phyloP scores from a whole-genome alignment of 495 filamentous ascomycete genomes.

The Penicillium maclennaniae region DNA sequence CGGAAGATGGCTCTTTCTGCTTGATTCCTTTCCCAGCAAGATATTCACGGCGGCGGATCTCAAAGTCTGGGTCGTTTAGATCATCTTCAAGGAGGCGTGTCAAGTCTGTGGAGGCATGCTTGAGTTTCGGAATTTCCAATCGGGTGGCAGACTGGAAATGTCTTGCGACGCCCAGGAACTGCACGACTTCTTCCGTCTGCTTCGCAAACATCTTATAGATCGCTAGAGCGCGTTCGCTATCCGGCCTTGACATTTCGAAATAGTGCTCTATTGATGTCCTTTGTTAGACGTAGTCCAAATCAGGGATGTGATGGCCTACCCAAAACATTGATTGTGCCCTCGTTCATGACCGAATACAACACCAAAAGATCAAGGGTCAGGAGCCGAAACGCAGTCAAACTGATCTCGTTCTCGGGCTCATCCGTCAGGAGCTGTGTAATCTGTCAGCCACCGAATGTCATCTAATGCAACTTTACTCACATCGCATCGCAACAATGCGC shows the following conservation, averaged over 20 bases:
- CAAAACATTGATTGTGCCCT: constrained; percentile 95
- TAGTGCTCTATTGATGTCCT: constrained; percentile 68
- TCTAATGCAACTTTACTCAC: constrained; percentile 44
- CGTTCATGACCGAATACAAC: constrained; percentile 93
- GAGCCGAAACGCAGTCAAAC: constrained; percentile 89
- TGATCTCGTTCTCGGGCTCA: constrained; percentile 96
- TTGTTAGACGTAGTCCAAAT: constrained; percentile 13
- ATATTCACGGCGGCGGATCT: constrained; percentile 89
- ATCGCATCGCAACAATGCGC: constrained; percentile 81
- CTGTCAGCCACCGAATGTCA: constrained; percentile 24
- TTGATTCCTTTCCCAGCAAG: constrained; percentile 73
- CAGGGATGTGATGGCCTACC: constrained; percentile 52
- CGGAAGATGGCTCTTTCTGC: constrained; percentile 16
- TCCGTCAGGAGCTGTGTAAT: constrained; percentile 70
- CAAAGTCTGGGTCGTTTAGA: constrained; percentile 92
- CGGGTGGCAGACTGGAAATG: constrained; percentile 88
- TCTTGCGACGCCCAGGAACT: constrained; percentile 81
- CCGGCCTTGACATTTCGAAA: constrained; percentile 94
- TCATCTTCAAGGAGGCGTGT: constrained; percentile 91
- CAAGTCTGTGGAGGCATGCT: constrained; percentile 91
- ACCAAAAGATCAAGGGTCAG: constrained; percentile 86
- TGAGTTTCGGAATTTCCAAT: constrained; percentile 93
- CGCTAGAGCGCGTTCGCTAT: constrained; percentile 85
- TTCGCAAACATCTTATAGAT: constrained; percentile 93
- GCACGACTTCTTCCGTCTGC: constrained; percentile 89